Conservation (phyloP, 2,329 filamentous ascomycete genomes). For the Penicillium sclerotigenum region DNA sequence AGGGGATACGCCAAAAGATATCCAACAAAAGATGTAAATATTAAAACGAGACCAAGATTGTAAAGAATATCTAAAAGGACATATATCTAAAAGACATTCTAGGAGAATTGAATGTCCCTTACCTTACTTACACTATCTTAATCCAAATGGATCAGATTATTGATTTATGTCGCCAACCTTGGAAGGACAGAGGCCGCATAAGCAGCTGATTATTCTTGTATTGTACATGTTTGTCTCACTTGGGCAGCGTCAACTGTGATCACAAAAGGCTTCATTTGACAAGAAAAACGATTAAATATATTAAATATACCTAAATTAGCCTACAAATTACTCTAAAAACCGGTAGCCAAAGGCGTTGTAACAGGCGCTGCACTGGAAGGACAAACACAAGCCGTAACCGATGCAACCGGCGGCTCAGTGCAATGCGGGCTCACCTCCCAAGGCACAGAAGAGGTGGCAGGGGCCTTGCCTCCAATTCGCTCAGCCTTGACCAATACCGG, state of each 20-base stretch:
- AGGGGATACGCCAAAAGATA: background rate
- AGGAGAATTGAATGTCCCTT: too few species aligned
- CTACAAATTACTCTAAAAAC: background rate
- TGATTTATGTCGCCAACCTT: background rate
- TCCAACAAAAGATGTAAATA: background rate
- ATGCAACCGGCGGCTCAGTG: constrained; percentile 33
- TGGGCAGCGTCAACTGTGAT: background rate
- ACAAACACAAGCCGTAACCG: constrained; percentile 32
- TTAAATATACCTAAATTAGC: background rate
- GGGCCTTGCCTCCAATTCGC: constrained; percentile 8
- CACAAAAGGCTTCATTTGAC: background rate
- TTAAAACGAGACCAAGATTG: background rate
- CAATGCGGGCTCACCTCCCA: constrained; percentile 34
- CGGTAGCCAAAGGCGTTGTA: constrained; percentile 27
- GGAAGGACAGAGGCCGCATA: background rate
- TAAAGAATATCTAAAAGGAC: background rate
- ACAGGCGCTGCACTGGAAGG: constrained; percentile 30
- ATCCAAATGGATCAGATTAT: background rate
- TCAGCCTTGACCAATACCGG: constrained; percentile 50
- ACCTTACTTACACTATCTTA: background rate
- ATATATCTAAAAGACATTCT: too few species aligned
- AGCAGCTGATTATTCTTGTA: background rate
- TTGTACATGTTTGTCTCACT: background rate
- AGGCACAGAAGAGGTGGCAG: constrained; percentile 21
- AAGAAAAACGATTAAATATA: background rate